phyloP scores from a whole-genome alignment of 176 grass and related monocot genomes.

The Musa beccarii region DNA sequence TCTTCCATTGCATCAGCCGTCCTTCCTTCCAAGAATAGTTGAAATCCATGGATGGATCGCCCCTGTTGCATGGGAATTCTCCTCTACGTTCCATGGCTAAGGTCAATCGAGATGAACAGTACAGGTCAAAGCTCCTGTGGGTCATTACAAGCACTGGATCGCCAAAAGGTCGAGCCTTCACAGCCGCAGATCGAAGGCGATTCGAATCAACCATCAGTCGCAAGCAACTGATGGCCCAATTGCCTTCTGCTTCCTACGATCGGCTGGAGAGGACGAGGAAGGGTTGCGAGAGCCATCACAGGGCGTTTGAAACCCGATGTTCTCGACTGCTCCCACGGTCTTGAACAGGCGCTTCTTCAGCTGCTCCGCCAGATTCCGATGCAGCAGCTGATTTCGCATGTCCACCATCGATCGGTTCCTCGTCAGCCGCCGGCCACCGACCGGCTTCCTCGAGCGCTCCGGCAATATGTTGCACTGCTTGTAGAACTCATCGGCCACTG shows the following conservation, averaged over 20 bases:
- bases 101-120: too few species aligned
- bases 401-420: slow-evolving; percentile 86
- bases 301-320: slow-evolving; percentile 55
- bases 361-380: slow-evolving; percentile 65
- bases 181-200: too few species aligned
- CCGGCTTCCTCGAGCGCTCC: slow-evolving; percentile 19
- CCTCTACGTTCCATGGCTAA: too few species aligned
- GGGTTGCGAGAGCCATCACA: slow-evolving; percentile 16
- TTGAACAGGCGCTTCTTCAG: slow-evolving; percentile 90
- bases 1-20: too few species aligned
- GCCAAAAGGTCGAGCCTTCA: too few species aligned
- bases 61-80: too few species aligned
- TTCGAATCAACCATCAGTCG: too few species aligned
- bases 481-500: slow-evolving; percentile 9
- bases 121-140: too few species aligned
- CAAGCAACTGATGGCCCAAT: too few species aligned
- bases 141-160: too few species aligned
- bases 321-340: slow-evolving; percentile 73
- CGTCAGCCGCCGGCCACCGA: slow-evolving; percentile 8
- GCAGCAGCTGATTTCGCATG: slow-evolving; percentile 68
- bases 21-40: too few species aligned
- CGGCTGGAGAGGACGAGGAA: slow-evolving; percentile 5
- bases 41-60: too few species aligned
- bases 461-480: slow-evolving; percentile 25
- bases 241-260: slow-evolving; percentile 1